These are phyloP conservation scores for Nemania abortiva DNA, from an alignment of 2,329 filamentous ascomycete species.

Conservation along the genomic window DNA sequence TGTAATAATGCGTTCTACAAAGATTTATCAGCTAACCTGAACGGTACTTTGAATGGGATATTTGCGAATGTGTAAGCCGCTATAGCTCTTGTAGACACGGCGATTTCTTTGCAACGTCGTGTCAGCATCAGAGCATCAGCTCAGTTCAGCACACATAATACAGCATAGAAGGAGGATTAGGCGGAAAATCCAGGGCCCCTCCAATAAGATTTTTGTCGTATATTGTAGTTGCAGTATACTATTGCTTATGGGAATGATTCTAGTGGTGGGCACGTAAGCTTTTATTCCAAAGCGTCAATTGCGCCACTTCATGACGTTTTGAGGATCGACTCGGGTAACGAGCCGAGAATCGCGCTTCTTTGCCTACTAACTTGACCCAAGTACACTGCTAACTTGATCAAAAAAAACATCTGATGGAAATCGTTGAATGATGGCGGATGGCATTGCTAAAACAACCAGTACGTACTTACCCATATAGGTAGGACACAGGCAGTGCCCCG, in stretches of 20 bases:
- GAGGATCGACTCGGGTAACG: slow-evolving; percentile 7
- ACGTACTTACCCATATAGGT: no score
- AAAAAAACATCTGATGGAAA: not conserved
- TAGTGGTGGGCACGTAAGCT: slow-evolving; percentile 5
- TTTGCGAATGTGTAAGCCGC: not conserved
- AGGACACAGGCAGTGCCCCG: no score
- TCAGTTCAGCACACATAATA: no score
- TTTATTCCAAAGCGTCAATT: slow-evolving; percentile 28
- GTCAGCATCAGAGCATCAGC: not conserved
- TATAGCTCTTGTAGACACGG: not conserved
- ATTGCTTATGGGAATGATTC: not conserved
- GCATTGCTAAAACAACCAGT: not conserved
- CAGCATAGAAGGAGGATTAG: not conserved
- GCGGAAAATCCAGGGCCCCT: not conserved
- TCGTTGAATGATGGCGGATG: not conserved
- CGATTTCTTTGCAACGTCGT: not conserved
- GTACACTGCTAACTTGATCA: not conserved
- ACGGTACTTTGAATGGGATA: not conserved
- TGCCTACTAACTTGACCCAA: not conserved
- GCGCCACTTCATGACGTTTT: slow-evolving; percentile 27
- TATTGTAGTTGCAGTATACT: not conserved
- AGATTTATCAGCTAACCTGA: not conserved
- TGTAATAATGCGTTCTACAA: not conserved
- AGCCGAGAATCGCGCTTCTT: slow-evolving; percentile 4
- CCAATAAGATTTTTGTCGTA: no score